Percentiles rank a stretch among this genome's conserved stretches.
phyloP scores from a whole-genome alignment of 148 eudicot species.

The Selenicereus undatus region DNA sequence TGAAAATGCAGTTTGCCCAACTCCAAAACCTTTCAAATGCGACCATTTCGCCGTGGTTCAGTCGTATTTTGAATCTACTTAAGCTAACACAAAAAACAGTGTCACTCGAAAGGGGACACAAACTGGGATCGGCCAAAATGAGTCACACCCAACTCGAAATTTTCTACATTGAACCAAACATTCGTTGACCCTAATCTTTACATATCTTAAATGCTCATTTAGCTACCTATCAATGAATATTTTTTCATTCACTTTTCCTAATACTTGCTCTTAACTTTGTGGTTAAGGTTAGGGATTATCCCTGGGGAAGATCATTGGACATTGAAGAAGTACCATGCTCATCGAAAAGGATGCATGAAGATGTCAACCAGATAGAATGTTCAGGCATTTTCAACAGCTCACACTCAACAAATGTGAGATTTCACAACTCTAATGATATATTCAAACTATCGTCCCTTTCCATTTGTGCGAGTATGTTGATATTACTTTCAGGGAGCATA shows the following conservation, averaged over 20 bases:
- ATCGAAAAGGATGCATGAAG: slow-evolving; percentile 18
- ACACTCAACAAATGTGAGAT: slow-evolving; percentile 22
- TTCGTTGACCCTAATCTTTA: background rate
- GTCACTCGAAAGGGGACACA: too few relatives aligned
- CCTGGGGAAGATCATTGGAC: slow-evolving; percentile 26
- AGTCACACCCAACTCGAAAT: too few relatives aligned
- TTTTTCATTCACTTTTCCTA: background rate
- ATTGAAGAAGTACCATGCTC: slow-evolving; percentile 25
- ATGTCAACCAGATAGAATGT: slow-evolving; percentile 27
- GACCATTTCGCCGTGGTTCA: too few relatives aligned
- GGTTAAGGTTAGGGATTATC: slow-evolving; percentile 26
- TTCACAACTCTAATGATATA: background rate
- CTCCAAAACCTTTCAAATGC: too few relatives aligned
- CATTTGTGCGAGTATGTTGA: background rate
- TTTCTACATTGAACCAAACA: too few relatives aligned
- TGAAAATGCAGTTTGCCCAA: too few relatives aligned
- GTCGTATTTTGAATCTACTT: too few relatives aligned
- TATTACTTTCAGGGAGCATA: background rate
- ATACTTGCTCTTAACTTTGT: slow-evolving; percentile 5
- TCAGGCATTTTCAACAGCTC: slow-evolving; percentile 19
- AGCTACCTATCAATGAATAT: background rate
- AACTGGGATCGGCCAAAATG: too few relatives aligned
- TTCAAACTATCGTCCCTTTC: background rate
- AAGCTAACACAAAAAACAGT: too few relatives aligned
- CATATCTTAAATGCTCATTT: background rate